Evolutionary conservation across 495 filamentous ascomycete species (phyloP).

Genomic region (Aspergillus taichungensis): DNA sequence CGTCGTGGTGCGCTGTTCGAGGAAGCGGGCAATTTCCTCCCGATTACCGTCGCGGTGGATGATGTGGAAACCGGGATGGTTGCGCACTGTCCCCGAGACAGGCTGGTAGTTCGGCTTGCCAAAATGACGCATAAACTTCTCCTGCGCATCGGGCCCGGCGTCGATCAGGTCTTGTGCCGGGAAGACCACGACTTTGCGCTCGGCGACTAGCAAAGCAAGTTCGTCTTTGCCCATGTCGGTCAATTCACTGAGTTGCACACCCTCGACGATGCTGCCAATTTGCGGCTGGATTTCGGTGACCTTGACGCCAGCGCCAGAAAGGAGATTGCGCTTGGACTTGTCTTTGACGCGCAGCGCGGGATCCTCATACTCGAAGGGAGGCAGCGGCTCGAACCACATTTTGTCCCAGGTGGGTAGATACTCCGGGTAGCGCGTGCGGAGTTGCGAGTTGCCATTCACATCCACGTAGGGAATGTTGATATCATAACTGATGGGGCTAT

Average conservation of each 20-base stretch:
- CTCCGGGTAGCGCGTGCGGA: slow-evolving; percentile 44
- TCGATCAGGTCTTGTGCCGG: slow-evolving; percentile 63
- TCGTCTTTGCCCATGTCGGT: slow-evolving; percentile 67
- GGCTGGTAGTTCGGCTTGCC: slow-evolving; percentile 55
- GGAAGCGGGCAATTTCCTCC: slow-evolving; percentile 46
- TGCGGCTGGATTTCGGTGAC: slow-evolving; percentile 58
- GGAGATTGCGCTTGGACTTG: slow-evolving; percentile 49
- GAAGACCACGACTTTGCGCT: slow-evolving; percentile 72
- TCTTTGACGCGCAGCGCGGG: slow-evolving; percentile 47
- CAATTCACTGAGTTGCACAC: slow-evolving; percentile 61
- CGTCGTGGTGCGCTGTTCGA: slow-evolving; percentile 45
- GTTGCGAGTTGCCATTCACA: slow-evolving; percentile 28
- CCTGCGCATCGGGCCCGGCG: slow-evolving; percentile 54
- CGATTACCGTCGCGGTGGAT: slow-evolving; percentile 52
- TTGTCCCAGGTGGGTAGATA: slow-evolving; percentile 60
- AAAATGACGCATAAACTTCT: slow-evolving; percentile 48
- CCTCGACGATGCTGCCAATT: slow-evolving; percentile 64
- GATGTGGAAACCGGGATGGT: slow-evolving; percentile 50
- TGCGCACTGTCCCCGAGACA: slow-evolving; percentile 43
- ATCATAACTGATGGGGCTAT: slow-evolving; percentile 44
- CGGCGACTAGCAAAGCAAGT: slow-evolving; percentile 64
- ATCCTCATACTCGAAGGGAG: slow-evolving; percentile 51
- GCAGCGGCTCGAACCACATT: slow-evolving; percentile 49
- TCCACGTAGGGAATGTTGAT: slow-evolving; percentile 49
- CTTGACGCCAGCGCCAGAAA: slow-evolving; percentile 32